Percentiles rank a stretch among this genome's conserved stretches.
phyloP scores from a whole-genome alignment of 2,329 filamentous ascomycete species.

The Colletotrichum zoysiae region DNA sequence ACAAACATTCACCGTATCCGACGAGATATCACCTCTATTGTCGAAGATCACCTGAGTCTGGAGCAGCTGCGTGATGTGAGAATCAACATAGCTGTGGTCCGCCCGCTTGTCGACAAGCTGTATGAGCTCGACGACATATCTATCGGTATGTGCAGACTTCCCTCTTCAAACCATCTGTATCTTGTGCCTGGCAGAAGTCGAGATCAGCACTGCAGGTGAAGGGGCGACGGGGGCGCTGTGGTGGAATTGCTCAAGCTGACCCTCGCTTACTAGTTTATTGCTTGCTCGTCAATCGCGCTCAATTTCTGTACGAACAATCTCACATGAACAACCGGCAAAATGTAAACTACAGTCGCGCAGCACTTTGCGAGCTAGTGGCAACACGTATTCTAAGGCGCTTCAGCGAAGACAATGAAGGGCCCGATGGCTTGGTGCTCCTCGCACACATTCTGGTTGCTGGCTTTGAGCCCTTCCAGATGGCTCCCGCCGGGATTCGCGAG shows the following conservation, averaged over 20 bases:
- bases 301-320: conserved; percentile 83
- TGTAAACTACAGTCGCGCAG: conserved; percentile 82
- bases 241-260: conserved; percentile 8
- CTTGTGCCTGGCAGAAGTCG: not conserved
- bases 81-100: conserved; percentile 84
- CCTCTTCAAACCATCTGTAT: not conserved
- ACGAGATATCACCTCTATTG: conserved; percentile 72
- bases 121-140: conserved; percentile 85
- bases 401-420: conserved; percentile 80
- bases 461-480: conserved; percentile 88
- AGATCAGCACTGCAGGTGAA: not conserved
- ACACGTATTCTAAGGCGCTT: conserved; percentile 82
- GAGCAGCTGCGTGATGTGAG: conserved; percentile 84
- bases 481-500: conserved; percentile 74
- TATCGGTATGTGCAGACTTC: conserved; percentile 64
- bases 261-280: conserved; percentile 75
- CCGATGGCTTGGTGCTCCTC: conserved; percentile 77
- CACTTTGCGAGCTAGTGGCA: conserved; percentile 84
- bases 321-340: conserved; percentile 83
- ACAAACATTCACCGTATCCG: conserved; percentile 81
- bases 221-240: not conserved
- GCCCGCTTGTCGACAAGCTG: conserved; percentile 85
- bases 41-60: conserved; percentile 73
- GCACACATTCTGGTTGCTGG: conserved; percentile 85
- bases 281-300: conserved; percentile 82